phyloP scores from a whole-genome alignment of 1,284 basidiomycete species.

The Rhodotorula sp. region DNA sequence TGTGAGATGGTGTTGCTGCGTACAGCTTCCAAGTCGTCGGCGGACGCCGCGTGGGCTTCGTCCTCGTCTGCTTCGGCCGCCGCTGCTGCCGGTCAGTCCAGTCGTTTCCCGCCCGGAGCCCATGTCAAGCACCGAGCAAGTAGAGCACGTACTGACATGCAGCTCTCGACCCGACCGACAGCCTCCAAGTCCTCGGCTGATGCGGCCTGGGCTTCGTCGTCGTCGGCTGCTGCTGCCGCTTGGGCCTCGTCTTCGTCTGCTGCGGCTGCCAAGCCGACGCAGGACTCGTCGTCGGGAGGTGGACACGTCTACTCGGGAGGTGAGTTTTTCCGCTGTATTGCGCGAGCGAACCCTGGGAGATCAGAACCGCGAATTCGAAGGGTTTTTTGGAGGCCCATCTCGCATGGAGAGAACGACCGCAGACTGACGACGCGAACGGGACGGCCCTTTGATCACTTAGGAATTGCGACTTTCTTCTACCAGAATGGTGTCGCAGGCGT shows the following conservation, averaged over 20 bases:
- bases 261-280: slow-evolving; percentile 10
- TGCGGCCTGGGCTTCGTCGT: slow-evolving; percentile 15
- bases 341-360: no score
- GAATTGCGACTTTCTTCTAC: slow-evolving; percentile 1
- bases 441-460: not conserved
- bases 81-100: slow-evolving; percentile 13
- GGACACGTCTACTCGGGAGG: slow-evolving; percentile 12
- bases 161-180: not conserved
- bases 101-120: no score
- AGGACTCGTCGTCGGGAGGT: not conserved
- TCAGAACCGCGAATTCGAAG: no score
- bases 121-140: no score
- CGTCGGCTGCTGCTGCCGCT: slow-evolving; percentile 5
- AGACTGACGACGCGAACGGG: not conserved
- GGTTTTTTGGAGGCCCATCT: no score
- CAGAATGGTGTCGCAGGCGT: slow-evolving; percentile 28
- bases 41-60: slow-evolving; percentile 11
- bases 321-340: no score
- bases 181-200: slow-evolving; percentile 23
- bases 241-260: slow-evolving; percentile 11
- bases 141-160: no score
- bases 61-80: slow-evolving; percentile 17
- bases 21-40: slow-evolving; percentile 7
- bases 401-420: no score
- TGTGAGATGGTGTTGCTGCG: no score